Percentiles rank a stretch among this genome's conserved stretches.
Conservation (phyloP, 768 basidiomycete species). For the Podaxis sp. region DNA sequence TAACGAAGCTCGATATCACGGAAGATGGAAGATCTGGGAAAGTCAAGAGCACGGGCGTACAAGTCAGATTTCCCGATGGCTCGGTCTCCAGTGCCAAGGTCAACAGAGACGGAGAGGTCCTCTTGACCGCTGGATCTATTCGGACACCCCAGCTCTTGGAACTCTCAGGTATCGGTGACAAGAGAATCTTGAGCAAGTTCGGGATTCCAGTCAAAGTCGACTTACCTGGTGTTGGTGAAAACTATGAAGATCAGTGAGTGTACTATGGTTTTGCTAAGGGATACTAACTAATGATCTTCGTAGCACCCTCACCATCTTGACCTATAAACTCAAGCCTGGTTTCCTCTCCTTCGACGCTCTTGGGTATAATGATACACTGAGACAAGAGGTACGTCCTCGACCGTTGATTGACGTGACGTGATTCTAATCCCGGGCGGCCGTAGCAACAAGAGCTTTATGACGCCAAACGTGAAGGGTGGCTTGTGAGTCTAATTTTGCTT, state of each 20-base stretch:
- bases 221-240: conserved; percentile 62
- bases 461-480: conserved; percentile 25
- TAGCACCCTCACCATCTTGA: conserved; percentile 29
- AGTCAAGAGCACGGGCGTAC: conserved; percentile 13
- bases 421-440: neutral
- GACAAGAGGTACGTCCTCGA: conserved; percentile 23
- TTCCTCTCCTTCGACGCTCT: conserved; percentile 32
- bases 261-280: conserved; percentile 4
- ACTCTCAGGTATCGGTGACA: conserved; percentile 59
- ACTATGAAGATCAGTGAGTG: conserved; percentile 51
- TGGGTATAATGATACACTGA: conserved; percentile 26
- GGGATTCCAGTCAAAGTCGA: conserved; percentile 45
- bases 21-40: conserved; percentile 13
- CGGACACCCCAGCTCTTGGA: conserved; percentile 59
- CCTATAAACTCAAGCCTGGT: conserved; percentile 29
- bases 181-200: conserved; percentile 45
- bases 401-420: neutral
- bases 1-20: conserved; percentile 16
- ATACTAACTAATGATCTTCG: neutral
- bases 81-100: conserved; percentile 16
- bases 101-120: conserved; percentile 31
- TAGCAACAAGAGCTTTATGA: conserved; percentile 30
- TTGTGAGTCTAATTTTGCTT: conserved; percentile 22
- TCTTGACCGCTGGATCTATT: conserved; percentile 51
- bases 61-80: conserved; percentile 16